Percentiles rank a stretch among this genome's conserved stretches.
These are phyloP conservation scores for Colletotrichum sp. DNA, from an alignment of 2,329 filamentous ascomycete species.

Conservation along the genomic window DNA sequence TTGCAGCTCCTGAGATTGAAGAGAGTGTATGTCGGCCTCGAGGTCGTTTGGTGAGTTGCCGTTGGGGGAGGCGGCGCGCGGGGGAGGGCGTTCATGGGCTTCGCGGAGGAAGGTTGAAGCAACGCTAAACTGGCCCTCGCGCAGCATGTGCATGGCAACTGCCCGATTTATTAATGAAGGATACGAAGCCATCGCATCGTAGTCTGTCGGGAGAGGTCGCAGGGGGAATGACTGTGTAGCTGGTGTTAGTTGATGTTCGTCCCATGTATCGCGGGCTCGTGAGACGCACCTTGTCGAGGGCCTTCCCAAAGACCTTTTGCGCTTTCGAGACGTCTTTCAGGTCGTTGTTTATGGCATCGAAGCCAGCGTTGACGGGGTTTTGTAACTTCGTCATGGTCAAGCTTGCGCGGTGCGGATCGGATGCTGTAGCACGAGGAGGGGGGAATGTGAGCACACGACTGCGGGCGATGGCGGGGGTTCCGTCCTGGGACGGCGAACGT, in stretches of 20 bases:
- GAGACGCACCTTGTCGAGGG: constrained; percentile 74
- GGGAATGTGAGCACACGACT: constrained; percentile 13
- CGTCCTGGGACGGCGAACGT: constrained; percentile 26
- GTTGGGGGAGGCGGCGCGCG: constrained; percentile 16
- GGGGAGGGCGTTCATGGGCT: constrained; percentile 46
- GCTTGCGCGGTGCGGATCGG: constrained; percentile 73
- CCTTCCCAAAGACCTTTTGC: constrained; percentile 83
- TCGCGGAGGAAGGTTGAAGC: constrained; percentile 86
- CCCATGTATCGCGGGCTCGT: neutral
- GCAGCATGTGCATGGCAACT: constrained; percentile 90
- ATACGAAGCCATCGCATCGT: constrained; percentile 80
- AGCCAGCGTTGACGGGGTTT: constrained; percentile 79
- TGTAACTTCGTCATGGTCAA: constrained; percentile 84
- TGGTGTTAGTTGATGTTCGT: constrained; percentile 17
- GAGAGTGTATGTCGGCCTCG: constrained; percentile 54
- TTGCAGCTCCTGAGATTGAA: constrained; percentile 73
- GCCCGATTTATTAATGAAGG: constrained; percentile 85
- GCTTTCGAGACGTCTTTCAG: constrained; percentile 84
- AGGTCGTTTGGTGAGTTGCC: constrained; percentile 3
- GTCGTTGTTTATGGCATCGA: constrained; percentile 81
- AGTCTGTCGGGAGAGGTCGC: constrained; percentile 75
- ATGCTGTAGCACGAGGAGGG: constrained; percentile 28
- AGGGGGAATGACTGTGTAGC: constrained; percentile 38
- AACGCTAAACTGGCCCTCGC: constrained; percentile 91
- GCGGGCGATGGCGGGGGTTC: neutral